Evolutionary conservation across 192 early-diverging fungal genomes (phyloP), one percentile per base, ranked within the genome.

Genomic region (Gonapodya prolifera): DNA sequence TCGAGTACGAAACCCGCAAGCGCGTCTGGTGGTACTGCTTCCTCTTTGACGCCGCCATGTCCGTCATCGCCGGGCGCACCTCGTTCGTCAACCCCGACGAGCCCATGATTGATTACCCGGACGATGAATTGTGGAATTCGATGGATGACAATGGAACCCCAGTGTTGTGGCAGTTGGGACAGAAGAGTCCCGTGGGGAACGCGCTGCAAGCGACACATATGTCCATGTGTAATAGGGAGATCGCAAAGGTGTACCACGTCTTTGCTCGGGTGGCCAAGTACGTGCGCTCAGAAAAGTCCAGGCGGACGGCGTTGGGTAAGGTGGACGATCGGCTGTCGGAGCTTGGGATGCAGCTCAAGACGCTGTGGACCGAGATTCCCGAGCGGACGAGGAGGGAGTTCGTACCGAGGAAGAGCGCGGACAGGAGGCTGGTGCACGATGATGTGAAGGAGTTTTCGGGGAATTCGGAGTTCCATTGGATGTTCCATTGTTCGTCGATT

Each of bases 21-120:
- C 71, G 71, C 71, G 32, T 32, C 8, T 73, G 71, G 71, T 73
- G 71, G 71, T 18, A 18, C 8, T 73, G 71, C 32, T 73, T 73
- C 71, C 31, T 73, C 16, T 32, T 73, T 32, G 71, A 73, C 29
- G 71, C 71, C 8, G 18, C 28, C 31, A 13, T 32, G 71, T 73
- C 71, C 16, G 71, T 32, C 8, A 32, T 73, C 71, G 71, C 71
- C 28, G 71, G 32, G 8, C 71, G 71, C 31, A 2, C 71, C 8
- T 32, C 71, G 28, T 73, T 32, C 31, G 8, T 73, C 2, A 73
- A 73, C 71, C 28, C 32, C 2, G 71, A 73, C 71, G 71, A 73
- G 18, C 28, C 32, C 71, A 73, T 32, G 18, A 32, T 32, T 18
- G 71, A 73, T 73, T 32, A 30, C 28, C 71, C 71, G 18, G 71